Evolutionary conservation across 1,139 yeast species (phyloP).

Genomic region (Taphrina flavorubra): DNA sequence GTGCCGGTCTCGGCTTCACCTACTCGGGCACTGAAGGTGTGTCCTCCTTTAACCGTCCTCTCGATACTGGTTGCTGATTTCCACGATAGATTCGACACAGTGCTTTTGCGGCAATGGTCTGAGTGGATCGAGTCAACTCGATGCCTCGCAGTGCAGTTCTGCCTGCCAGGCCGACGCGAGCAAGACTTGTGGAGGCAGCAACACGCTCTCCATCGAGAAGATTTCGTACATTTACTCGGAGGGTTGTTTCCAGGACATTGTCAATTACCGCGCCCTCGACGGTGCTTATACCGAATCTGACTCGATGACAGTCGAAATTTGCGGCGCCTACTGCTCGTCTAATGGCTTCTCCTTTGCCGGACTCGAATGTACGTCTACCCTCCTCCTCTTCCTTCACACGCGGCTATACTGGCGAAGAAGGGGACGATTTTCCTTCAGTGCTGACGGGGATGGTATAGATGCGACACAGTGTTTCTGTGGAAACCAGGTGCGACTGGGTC

Average conservation of each 20-base stretch:
- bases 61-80: too few species aligned
- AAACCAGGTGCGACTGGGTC: conserved; percentile 6
- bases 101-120: conserved; percentile 19
- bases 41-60: not conserved
- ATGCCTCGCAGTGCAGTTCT: conserved; percentile 14
- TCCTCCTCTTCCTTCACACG: not conserved
- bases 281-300: conserved; percentile 6
- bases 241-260: conserved; percentile 25
- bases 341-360: conserved; percentile 13
- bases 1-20: conserved; percentile 14
- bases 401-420: not conserved
- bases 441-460: not conserved
- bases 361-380: conserved; percentile 8
- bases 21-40: conserved; percentile 19
- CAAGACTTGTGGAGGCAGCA: conserved; percentile 35
- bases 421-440: not conserved
- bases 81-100: conserved; percentile 6
- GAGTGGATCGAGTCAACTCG: conserved; percentile 1
- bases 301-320: conserved; percentile 15
- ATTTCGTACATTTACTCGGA: conserved; percentile 15
- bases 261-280: conserved; percentile 26
- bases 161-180: conserved; percentile 22
- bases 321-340: not conserved
- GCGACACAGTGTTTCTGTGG: conserved; percentile 31
- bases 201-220: conserved; percentile 12